Base-by-base conservation (phyloP, 2,329 filamentous ascomycete species). In the Curvularia sp. region DNA sequence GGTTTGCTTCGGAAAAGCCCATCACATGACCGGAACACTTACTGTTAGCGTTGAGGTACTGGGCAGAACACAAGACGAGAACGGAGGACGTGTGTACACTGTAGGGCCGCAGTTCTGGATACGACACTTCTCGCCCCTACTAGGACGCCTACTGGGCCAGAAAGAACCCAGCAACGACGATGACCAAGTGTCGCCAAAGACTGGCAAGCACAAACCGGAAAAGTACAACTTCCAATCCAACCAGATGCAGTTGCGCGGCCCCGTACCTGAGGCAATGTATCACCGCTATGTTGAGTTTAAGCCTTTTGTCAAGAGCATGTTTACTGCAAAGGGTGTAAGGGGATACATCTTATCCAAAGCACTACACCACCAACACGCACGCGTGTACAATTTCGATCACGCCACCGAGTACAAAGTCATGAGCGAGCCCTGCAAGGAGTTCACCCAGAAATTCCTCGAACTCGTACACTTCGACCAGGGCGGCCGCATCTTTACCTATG, bases 211-310 rank as follows among this genome's bases (percentile, higher is more conserved):
- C 10, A 75, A 83, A 63, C 82, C 87, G 2, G 84, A 90, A 70
- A 89, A 87, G 81, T 94, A 94, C 74, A 92, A 95, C 77, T 98
- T 98, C 78, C 93, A 97, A 82, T 91, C 94, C 38, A 93, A 92
- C 74, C 90, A 97, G 75, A 88, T 97, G 70, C 94, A 97, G 74
- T 84, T 98, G 7, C 83, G 85, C 45, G 94, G 94, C 0, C 94
- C 94, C 0, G 89, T 95, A 0, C 93, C 94, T 0, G 81, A 86
- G 2, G 82, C 87, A 61, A 82, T 98, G 32, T 97, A 97, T 75
- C 93, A 97, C 75, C 90, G 93, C 65, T 98, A 90, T 72, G 93
- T 97, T 56, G 93, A 96, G 75, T 97, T 97, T 78, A 90, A 88
- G 55, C 93, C 93, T 25, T 92, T 97, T 71, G 90, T 98, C 53